Conservation (phyloP, 2,329 filamentous ascomycete genomes). For the Emergomyces africanus region DNA sequence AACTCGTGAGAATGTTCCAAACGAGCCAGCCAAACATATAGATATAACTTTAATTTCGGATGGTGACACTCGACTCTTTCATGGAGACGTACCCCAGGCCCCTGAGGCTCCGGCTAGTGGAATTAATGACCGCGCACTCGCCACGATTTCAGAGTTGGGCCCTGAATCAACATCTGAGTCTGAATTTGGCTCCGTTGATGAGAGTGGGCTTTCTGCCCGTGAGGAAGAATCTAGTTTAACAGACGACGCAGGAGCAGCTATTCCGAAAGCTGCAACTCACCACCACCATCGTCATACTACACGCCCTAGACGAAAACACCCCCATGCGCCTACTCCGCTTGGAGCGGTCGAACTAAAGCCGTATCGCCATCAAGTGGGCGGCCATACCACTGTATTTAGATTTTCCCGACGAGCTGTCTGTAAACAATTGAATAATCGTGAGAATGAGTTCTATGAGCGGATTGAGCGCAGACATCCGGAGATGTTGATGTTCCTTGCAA, state of each 20-base stretch:
- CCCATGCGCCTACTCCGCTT: constrained; percentile 40
- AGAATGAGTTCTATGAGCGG: constrained; percentile 97
- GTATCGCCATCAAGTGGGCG: constrained; percentile 94
- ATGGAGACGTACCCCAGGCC: constrained; percentile 42
- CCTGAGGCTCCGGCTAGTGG: constrained; percentile 21
- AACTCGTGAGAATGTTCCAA: neutral
- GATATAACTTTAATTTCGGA: constrained; percentile 50
- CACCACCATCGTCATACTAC: constrained; percentile 21
- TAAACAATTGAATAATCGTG: constrained; percentile 94
- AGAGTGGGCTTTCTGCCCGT: constrained; percentile 28
- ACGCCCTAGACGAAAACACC: constrained; percentile 19
- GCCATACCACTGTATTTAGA: constrained; percentile 90
- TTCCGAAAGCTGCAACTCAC: constrained; percentile 34
- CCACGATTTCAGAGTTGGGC: constrained; percentile 25
- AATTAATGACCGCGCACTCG: constrained; percentile 23
- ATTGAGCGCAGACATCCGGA: constrained; percentile 86
- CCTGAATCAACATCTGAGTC: constrained; percentile 33
- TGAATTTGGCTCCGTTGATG: constrained; percentile 31
- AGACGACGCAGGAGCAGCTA: constrained; percentile 39
- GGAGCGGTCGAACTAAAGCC: constrained; percentile 93
- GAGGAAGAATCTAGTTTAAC: constrained; percentile 42
- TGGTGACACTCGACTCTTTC: constrained; percentile 47
- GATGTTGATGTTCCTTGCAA: constrained; percentile 78
- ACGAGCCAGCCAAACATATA: constrained; percentile 35
- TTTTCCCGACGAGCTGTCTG: constrained; percentile 93